Evolutionary conservation across 1,139 yeast genomes (phyloP), one percentile per base, ranked within the genome.

Genomic region (Nakaseomyces nivariensis): DNA sequence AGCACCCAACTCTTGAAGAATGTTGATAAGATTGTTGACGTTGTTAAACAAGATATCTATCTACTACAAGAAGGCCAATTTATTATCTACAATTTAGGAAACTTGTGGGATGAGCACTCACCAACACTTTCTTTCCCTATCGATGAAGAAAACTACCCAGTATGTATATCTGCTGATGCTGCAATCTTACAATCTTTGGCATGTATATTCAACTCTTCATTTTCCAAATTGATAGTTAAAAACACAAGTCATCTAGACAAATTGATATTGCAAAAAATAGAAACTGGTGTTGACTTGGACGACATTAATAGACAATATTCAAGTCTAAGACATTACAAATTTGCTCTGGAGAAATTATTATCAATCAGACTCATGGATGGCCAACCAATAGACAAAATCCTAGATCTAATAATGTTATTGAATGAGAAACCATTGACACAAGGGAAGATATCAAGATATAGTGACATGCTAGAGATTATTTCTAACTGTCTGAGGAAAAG

Each of bases 401-500:
- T 79, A 43, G 78, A 76, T 53, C 61, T 79, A 22, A 58, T 68
- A 4, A 59, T 63, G 17, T 6, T 41, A 8, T 26, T 41, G 11
- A 51, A 46, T 13, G 48, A 52, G 7, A 34, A 37, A 5, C 46
- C 50, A 3, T 43, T 45, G 8, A 45, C 50, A 11, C 46, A 47
- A 7, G 55, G 55, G 5, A 37, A 47, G 17, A 25, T 49, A 11
- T 38, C 61, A 17, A 53, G 58, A 41, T 51, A 61, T 25, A 62
- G 62, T 49, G 66, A 72, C 54, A 51, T 64, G 59, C 69, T 79
- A 2, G 77, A 73, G 43, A 75, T 79, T 13, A 67, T 79, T 10
- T 76, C 81, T 22, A 77, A 78, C 26, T 78, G 82, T 61, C 69
- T 85, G 32, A 73, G 88, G 53, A 83, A 84, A 58, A 81, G 82